Conservation (phyloP, 257 asterid species). For the Solanum chiquidenum region DNA sequence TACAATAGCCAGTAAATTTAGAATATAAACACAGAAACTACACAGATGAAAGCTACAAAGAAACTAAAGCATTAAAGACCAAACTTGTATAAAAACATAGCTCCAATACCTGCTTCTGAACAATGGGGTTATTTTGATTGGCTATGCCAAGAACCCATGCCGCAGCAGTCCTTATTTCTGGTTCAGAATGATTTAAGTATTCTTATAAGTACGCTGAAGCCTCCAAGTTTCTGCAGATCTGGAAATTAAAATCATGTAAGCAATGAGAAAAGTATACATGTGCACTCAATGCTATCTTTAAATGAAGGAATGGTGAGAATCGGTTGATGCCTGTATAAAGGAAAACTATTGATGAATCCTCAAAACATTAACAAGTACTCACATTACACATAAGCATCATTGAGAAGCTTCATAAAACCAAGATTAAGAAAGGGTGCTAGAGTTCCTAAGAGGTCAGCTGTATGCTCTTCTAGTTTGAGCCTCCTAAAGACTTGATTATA, state of each 20-base stretch:
- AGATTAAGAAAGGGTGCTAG: neutral
- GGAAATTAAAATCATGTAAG: neutral
- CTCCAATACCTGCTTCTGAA: conserved; percentile 66
- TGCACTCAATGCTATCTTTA: neutral
- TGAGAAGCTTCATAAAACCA: neutral
- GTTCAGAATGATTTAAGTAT: conserved; percentile 35
- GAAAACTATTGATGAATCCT: neutral
- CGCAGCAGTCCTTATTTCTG: conserved; percentile 53
- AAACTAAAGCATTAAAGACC: neutral
- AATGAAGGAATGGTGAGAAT: neutral
- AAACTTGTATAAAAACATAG: neutral
- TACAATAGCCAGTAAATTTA: neutral
- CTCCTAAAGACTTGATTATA: neutral
- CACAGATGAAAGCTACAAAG: neutral
- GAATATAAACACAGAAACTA: neutral
- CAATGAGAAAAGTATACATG: neutral
- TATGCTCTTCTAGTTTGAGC: neutral
- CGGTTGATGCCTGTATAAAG: neutral
- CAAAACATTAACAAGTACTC: neutral
- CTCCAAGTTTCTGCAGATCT: conserved; percentile 81
- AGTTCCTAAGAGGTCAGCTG: neutral
- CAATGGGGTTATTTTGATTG: conserved; percentile 67
- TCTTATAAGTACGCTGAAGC: conserved; percentile 41
- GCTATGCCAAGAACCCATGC: conserved; percentile 85
- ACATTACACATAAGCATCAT: neutral